Evolutionary conservation across 805 yeast species (phyloP).

Genomic region (Cyberlindnera mississippiensis): DNA sequence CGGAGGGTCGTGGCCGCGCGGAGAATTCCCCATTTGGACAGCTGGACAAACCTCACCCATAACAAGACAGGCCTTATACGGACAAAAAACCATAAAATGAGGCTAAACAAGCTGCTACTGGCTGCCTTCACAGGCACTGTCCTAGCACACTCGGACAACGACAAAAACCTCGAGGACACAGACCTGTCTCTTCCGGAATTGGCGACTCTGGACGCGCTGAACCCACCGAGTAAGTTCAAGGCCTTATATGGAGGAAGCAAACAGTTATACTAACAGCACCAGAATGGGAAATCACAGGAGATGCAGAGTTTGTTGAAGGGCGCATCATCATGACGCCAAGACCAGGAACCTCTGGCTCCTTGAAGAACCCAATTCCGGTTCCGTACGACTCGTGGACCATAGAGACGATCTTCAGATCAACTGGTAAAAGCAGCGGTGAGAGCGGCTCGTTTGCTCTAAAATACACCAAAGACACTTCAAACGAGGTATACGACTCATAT

Average conservation of each 20-base stretch:
- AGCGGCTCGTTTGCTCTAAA: conserved; percentile 53
- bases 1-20: too few relatives aligned
- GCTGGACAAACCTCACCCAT: too few relatives aligned
- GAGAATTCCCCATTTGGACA: too few relatives aligned
- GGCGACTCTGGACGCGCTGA: conserved; percentile 26
- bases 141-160: conserved; percentile 22
- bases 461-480: conserved; percentile 28
- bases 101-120: not conserved
- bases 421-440: conserved; percentile 46
- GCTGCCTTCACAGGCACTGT: not conserved
- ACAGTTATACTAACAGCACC: conserved; percentile 9
- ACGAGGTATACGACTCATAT: conserved; percentile 49
- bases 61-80: too few relatives aligned
- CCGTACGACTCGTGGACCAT: conserved; percentile 45
- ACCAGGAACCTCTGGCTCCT: conserved; percentile 36
- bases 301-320: conserved; percentile 44
- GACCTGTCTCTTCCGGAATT: conserved; percentile 39
- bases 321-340: conserved; percentile 49
- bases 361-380: conserved; percentile 40
- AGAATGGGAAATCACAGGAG: conserved; percentile 40
- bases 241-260: not conserved
- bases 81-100: conserved; percentile 3
- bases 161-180: conserved; percentile 24
- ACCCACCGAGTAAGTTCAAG: conserved; percentile 19
- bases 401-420: conserved; percentile 60